Percentiles rank a stretch among this genome's conserved stretches.
Evolutionary conservation across 2,329 filamentous ascomycete species (phyloP).

Genomic region (Ampelomyces quisqualis): DNA sequence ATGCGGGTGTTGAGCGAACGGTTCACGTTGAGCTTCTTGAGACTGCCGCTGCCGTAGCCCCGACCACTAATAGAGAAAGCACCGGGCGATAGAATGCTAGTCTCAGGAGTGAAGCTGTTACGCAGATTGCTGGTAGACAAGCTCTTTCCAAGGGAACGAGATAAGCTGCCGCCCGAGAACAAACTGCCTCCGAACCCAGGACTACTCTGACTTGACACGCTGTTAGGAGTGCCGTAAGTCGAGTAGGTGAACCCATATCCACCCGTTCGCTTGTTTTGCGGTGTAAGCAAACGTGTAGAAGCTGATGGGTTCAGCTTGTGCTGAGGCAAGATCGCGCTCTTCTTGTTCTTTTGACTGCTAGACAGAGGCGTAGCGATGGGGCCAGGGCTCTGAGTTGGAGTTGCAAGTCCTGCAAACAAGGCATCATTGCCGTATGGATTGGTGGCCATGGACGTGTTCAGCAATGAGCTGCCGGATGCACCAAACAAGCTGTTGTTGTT

Average conservation of each 20-base stretch:
- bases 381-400: conserved; percentile 71
- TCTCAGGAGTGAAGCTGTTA: conserved; percentile 76
- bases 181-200: conserved; percentile 57
- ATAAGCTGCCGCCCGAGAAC: conserved; percentile 59
- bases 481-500: conserved; percentile 55
- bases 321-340: conserved; percentile 77
- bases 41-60: conserved; percentile 50
- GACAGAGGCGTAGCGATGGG: conserved; percentile 89
- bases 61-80: conserved; percentile 70
- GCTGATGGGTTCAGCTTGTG: conserved; percentile 84
- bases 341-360: conserved; percentile 72
- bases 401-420: conserved; percentile 73
- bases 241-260: conserved; percentile 94
- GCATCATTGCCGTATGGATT: conserved; percentile 88
- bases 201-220: conserved; percentile 71
- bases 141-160: conserved; percentile 78
- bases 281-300: conserved; percentile 76
- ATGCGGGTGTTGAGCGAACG: conserved; percentile 70
- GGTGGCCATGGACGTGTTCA: conserved; percentile 60
- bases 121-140: conserved; percentile 84
- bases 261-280: conserved; percentile 65
- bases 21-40: conserved; percentile 93
- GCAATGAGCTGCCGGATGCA: conserved; percentile 50
- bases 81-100: conserved; percentile 82
- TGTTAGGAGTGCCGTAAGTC: conserved; percentile 80